These are phyloP conservation scores for Suaeda aralocaspica DNA, from an alignment of 148 eudicot species.

Conservation along the genomic window DNA sequence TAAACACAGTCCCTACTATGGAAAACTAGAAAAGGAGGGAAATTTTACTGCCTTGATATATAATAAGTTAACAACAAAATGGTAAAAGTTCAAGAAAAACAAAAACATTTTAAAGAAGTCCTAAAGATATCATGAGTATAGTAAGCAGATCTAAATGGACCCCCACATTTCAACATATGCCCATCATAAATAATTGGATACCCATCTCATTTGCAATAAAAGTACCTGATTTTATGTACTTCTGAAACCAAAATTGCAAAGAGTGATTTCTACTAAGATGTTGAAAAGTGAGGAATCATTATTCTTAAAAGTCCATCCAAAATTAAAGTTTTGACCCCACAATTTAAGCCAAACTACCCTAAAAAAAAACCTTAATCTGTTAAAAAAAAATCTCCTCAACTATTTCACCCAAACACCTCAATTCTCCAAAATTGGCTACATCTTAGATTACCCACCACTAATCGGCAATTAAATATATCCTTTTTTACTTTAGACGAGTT, in stretches of 20 bases:
- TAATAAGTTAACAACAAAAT: background rate
- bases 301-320: slow-evolving; percentile 8
- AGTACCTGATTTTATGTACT: background rate
- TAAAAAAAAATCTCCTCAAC: background rate
- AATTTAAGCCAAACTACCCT: slow-evolving; percentile 20
- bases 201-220: slow-evolving; percentile 6
- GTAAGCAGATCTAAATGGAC: slow-evolving; percentile 15
- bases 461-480: too few relatives aligned
- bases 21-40: too few relatives aligned
- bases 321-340: slow-evolving; percentile 14
- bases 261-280: slow-evolving; percentile 7
- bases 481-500: too few relatives aligned
- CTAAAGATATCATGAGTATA: slow-evolving; percentile 21
- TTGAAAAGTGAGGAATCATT: background rate
- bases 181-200: slow-evolving; percentile 28
- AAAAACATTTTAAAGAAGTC: background rate
- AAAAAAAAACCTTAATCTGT: background rate
- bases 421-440: too few relatives aligned
- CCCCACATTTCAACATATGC: slow-evolving; percentile 17
- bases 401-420: too few relatives aligned
- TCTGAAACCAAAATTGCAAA: background rate
- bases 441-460: too few relatives aligned
- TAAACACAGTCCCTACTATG: too few relatives aligned
- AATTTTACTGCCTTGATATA: too few relatives aligned
- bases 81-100: slow-evolving; percentile 6